These are phyloP conservation scores for Ogataea salicorniae DNA, from an alignment of 805 yeast species.

Conservation along the genomic window DNA sequence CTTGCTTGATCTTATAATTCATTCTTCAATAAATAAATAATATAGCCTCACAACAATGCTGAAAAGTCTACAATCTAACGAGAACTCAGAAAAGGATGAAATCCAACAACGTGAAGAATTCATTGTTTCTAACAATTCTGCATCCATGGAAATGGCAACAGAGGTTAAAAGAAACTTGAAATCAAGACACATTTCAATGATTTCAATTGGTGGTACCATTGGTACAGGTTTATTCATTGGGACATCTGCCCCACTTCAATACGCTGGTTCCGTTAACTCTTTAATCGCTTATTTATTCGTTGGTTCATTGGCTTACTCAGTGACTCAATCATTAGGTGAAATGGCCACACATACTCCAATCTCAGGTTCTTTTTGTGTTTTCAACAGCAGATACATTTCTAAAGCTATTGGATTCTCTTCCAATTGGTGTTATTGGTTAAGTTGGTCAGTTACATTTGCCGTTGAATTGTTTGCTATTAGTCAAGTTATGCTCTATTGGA, in stretches of 20 bases:
- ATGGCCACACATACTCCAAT: constrained; percentile 77
- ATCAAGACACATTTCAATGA: constrained; percentile 67
- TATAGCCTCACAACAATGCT: too few species aligned
- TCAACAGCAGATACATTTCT: constrained; percentile 58
- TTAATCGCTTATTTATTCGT: constrained; percentile 62
- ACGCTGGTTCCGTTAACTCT: constrained; percentile 69
- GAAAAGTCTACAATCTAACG: too few species aligned
- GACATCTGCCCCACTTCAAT: constrained; percentile 46
- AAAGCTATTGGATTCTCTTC: constrained; percentile 71
- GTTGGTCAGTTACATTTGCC: constrained; percentile 74
- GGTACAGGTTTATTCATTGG: constrained; percentile 76
- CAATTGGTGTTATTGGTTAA: constrained; percentile 72
- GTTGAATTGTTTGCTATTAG: constrained; percentile 69
- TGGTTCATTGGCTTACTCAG: constrained; percentile 59
- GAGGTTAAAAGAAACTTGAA: constrained; percentile 46
- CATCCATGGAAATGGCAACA: neutral
- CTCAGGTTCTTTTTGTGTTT: constrained; percentile 62
- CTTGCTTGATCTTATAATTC: too few species aligned
- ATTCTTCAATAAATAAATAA: too few species aligned
- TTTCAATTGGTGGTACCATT: constrained; percentile 74
- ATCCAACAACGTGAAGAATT: too few species aligned
- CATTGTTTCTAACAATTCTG: too few species aligned
- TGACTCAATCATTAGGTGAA: constrained; percentile 70
- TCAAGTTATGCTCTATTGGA: constrained; percentile 62
- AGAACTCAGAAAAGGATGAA: too few species aligned